Evolutionary conservation across 2,329 filamentous ascomycete genomes (phyloP), one percentile per base, ranked within the genome.

Genomic region (Monosporascus sp.): DNA sequence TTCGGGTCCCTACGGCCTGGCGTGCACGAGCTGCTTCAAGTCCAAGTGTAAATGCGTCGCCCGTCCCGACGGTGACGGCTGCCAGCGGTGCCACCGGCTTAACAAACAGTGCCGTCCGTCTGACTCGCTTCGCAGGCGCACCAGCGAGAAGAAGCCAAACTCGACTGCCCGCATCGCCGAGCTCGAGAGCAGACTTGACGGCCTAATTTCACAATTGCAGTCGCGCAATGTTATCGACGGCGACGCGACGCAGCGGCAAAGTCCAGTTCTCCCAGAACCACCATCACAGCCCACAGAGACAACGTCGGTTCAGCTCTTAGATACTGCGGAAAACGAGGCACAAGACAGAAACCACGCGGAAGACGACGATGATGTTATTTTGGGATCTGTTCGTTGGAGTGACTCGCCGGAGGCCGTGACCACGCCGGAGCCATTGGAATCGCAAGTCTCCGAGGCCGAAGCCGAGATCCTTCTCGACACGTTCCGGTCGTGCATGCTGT

Each of bases 401-500:
- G n/a, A n/a, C 24, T 25, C 24, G 24, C 24, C 24, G 7, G 7
- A 25, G 24, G 24, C 24, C 5, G 24, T 25, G 24, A 25, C 24
- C 24, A 7, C 6, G 24, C 7, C 6, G 24, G 24, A 25, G 24
- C 24, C 24, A 25, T 25, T 7, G 24, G 24, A 25, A 25, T 25
- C 24, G 24, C 24, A 25, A 25, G 6, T 25, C 24, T 25, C 24
- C 24, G 24, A 25, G 24, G 24, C 24, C 24, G 24, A 25, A 25
- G 24, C 24, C 24, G 24, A 25, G 24, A 25, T 25, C 7, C 24
- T 25, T 17, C 58, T 69, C 3, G 25, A 53, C 38, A 64, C 60
- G 38, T 72, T 72, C 56, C 61, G 65, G 25, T 56, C 57, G 6
- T 58, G 59, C 17, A 71, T 72, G 70, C 59, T 73, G 44, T 69